A percentile compares a stretch with the other conserved stretches of the same genome.
Conservation (phyloP, 352 stramenopile species). For the Pythium rhizo-oryzae region DNA sequence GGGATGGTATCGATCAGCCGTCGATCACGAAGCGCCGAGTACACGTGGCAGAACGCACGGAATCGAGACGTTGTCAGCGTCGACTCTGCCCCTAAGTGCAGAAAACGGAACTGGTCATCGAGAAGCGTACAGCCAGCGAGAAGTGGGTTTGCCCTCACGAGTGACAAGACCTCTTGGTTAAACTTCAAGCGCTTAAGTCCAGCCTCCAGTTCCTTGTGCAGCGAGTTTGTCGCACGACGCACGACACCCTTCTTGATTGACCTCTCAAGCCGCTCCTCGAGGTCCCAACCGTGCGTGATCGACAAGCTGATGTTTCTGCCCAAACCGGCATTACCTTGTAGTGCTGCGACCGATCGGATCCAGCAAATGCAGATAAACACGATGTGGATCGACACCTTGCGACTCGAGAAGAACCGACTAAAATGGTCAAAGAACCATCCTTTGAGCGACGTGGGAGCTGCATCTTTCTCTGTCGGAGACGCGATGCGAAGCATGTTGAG, state of each 20-base stretch:
- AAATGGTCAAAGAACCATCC: conserved; percentile 27
- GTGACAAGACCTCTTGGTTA: conserved; percentile 14
- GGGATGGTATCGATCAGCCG: conserved; percentile 20
- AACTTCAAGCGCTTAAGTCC: neutral
- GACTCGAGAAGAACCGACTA: conserved; percentile 32
- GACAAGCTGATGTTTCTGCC: conserved; percentile 31
- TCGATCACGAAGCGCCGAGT: conserved; percentile 30
- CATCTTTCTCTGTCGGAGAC: no score
- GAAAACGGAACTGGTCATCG: conserved; percentile 30
- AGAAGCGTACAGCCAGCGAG: conserved; percentile 35
- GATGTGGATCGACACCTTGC: conserved; percentile 29
- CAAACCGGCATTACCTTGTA: conserved; percentile 32
- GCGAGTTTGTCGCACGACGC: neutral
- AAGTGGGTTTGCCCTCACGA: conserved; percentile 35
- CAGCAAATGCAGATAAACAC: conserved; percentile 40
- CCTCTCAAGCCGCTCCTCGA: conserved; percentile 23
- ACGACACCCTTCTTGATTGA: neutral
- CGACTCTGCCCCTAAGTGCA: conserved; percentile 26
- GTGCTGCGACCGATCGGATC: conserved; percentile 32
- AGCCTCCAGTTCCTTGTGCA: neutral
- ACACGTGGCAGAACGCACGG: conserved; percentile 35
- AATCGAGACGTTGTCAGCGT: conserved; percentile 31
- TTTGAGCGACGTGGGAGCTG: no score
- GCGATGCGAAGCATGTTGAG: neutral
- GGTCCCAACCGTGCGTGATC: conserved; percentile 24